Base-by-base conservation (phyloP, 495 filamentous ascomycete genomes). In the Umbilicaria muhlenbergii region DNA sequence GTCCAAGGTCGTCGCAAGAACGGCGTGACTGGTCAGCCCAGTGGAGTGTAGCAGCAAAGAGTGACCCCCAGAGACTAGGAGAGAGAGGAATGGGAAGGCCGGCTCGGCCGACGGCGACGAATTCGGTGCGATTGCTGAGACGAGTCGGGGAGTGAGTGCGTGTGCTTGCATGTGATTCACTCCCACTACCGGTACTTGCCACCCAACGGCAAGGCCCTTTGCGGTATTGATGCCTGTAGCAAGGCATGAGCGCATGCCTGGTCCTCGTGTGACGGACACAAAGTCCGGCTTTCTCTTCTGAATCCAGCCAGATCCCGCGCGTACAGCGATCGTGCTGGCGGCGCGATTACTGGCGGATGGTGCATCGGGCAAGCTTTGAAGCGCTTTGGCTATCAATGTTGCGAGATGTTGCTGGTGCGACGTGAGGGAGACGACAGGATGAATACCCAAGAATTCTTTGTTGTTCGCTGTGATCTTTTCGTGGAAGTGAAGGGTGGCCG, bases 121-220 rank as follows among this genome's bases (percentile, higher is more conserved):
- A 36, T 39, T 31, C 37, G 14, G 39, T 15, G 13, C 32, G 32
- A 93, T 58, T 3, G 81, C 81, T 10, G 67, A 58, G 2, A 84
- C 75, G n/a, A 98, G 74, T 3, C 82, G 72, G 6, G 88, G 83
- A 5, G 91, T 96, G 38, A 98, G 58, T 3, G 88, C 76, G 59
- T 98, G 91, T 12, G 89, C 91, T 56, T 95, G 88, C 91, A 98
- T 96, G 59, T 98, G 91, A 53, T 98, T 78, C 0, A 95, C 84
- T 0, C 75, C 91, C 2, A 95, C 56, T 21, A 96, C 61, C 3
- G 88, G 86, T 2, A 86, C 66, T 39, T 79, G 69, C 83, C 81
- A 89, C 32, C 81, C 87, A 19, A 83, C 63, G 1, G 88, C 80
- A 4, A 98, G 72, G 2, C 83, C 91, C 60, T 96, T 95, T 14